A percentile compares a stretch with the other conserved stretches of the same genome.
Conservation (phyloP, 805 yeast genomes). For the Monosporozyma aquatica region DNA sequence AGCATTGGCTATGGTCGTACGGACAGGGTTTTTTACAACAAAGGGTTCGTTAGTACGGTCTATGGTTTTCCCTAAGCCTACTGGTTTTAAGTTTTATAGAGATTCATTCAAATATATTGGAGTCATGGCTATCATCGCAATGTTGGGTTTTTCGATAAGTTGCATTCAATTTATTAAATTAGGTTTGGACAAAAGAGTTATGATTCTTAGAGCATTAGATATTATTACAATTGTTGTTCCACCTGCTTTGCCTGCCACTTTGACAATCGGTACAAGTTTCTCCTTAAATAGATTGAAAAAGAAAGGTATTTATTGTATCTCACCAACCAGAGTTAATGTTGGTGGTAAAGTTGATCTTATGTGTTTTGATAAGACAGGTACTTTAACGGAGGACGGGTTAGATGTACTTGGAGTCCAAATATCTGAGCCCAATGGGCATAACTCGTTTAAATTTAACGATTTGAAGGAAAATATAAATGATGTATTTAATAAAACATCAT, state of each 20-base stretch:
- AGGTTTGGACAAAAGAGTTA: conserved; percentile 59
- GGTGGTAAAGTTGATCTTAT: conserved; percentile 88
- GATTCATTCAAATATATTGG: conserved; percentile 96
- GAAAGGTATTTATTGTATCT: conserved; percentile 72
- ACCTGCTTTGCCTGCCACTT: conserved; percentile 95
- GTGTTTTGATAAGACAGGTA: conserved; percentile 96
- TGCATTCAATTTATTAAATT: conserved; percentile 73
- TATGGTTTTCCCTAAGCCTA: conserved; percentile 93
- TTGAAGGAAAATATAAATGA: conserved; percentile 18
- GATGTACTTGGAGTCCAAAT: conserved; percentile 68
- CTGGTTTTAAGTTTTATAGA: conserved; percentile 83
- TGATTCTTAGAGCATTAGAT: conserved; percentile 84
- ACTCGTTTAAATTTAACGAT: conserved; percentile 20
- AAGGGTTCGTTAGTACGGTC: conserved; percentile 91
- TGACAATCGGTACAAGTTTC: conserved; percentile 93
- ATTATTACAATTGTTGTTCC: conserved; percentile 95
- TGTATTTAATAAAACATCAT: conserved; percentile 22
- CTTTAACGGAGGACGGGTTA: conserved; percentile 92
- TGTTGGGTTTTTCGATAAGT: conserved; percentile 73
- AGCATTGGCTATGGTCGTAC: conserved; percentile 77
- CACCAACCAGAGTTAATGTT: conserved; percentile 91
- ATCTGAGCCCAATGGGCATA: conserved; percentile 15
- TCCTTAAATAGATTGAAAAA: conserved; percentile 69
- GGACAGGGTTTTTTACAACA: conserved; percentile 91
- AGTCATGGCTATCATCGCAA: conserved; percentile 81